Evolutionary conservation across 768 basidiomycete genomes (phyloP).

Genomic region (Mrakia blollopis): DNA sequence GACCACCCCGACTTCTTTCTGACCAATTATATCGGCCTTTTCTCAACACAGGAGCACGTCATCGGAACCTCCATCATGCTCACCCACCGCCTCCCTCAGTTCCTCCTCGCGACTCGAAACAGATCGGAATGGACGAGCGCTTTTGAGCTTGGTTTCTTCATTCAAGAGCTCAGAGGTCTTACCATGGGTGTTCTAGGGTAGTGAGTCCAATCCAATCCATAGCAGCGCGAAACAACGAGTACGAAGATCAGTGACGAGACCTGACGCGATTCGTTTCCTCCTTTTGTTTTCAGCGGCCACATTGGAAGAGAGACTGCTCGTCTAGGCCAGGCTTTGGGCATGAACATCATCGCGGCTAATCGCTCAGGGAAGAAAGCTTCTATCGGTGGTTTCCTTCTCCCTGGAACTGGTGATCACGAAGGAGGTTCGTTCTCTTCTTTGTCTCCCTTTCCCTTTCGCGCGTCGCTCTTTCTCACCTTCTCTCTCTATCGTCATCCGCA

Average conservation of each 20-base stretch:
- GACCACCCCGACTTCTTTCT: background rate
- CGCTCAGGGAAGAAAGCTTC: constrained; percentile 29
- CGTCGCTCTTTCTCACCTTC: background rate
- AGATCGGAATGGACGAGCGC: background rate
- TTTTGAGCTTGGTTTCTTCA: constrained; percentile 9
- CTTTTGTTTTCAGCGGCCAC: constrained; percentile 27
- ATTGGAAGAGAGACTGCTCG: constrained; percentile 35
- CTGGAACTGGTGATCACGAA: constrained; percentile 33
- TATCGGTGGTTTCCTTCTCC: constrained; percentile 33
- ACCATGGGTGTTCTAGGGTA: constrained; percentile 34
- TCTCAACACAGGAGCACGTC: constrained; percentile 25
- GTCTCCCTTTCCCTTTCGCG: too few species aligned
- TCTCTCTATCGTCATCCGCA: background rate
- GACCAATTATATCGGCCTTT: background rate
- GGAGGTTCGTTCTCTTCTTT: constrained; percentile 15
- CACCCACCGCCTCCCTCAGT: constrained; percentile 33
- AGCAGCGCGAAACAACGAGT: too few species aligned
- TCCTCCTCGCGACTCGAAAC: constrained; percentile 25
- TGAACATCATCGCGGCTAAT: constrained; percentile 33
- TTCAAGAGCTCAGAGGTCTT: constrained; percentile 31
- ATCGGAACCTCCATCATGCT: constrained; percentile 32
- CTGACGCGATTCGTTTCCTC: background rate
- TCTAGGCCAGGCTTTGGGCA: constrained; percentile 33
- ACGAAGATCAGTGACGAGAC: background rate
- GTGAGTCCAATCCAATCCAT: background rate